phyloP scores from a whole-genome alignment of 495 filamentous ascomycete species.

The Chlorociboria aeruginascens region DNA sequence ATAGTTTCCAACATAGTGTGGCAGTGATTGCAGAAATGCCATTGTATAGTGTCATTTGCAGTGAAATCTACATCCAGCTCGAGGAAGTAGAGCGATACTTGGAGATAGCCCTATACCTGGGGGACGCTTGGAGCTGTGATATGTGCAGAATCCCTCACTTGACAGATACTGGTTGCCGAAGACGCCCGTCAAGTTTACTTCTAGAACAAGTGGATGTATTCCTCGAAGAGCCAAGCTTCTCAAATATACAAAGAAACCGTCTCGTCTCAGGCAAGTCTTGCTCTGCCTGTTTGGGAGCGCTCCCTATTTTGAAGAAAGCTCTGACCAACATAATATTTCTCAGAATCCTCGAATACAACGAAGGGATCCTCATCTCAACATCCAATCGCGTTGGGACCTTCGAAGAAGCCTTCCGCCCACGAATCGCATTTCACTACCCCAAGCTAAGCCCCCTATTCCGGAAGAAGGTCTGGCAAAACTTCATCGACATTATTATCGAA shows the following conservation, averaged over 20 bases:
- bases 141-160: too few species aligned
- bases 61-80: slow-evolving; percentile 5
- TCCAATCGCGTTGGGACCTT: slow-evolving; percentile 48
- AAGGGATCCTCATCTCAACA: slow-evolving; percentile 40
- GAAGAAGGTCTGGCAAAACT: slow-evolving; percentile 73
- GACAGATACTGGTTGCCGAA: slow-evolving; percentile 16
- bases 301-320: too few species aligned
- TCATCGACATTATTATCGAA: slow-evolving; percentile 32
- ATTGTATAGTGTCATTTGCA: slow-evolving; percentile 7
- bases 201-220: slow-evolving; percentile 77
- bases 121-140: slow-evolving; percentile 22
- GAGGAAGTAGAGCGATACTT: slow-evolving; percentile 28
- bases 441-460: slow-evolving; percentile 59
- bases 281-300: background rate
- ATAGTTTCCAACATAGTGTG: slow-evolving; percentile 2
- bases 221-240: slow-evolving; percentile 51
- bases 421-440: slow-evolving; percentile 30
- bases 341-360: slow-evolving; percentile 25
- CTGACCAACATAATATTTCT: slow-evolving; percentile 19
- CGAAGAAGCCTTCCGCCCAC: slow-evolving; percentile 33
- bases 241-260: slow-evolving; percentile 54
- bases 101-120: slow-evolving; percentile 27
- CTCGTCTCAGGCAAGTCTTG: slow-evolving; percentile 4
- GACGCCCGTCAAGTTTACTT: slow-evolving; percentile 44
- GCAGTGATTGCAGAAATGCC: slow-evolving; percentile 19